Conservation (phyloP, 352 stramenopile genomes). For the Globisporangium carolinianum region DNA sequence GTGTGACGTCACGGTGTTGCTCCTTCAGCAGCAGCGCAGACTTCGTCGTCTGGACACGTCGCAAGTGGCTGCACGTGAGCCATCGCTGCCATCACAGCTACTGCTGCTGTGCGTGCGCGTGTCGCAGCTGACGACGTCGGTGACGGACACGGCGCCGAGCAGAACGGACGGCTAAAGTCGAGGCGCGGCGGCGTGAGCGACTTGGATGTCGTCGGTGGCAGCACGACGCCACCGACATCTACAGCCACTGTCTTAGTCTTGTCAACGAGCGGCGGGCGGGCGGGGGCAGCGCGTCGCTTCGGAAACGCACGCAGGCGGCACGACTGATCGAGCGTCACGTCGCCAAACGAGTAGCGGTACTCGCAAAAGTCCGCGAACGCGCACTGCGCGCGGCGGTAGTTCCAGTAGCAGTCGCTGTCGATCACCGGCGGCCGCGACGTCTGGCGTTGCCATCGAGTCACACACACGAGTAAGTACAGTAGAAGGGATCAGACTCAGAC, state of each 20-base stretch:
- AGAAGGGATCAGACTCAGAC: no score
- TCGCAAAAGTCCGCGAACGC: slow-evolving; percentile 75
- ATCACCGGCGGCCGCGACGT: slow-evolving; percentile 57
- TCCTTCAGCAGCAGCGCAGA: no score
- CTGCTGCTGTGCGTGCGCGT: neutral
- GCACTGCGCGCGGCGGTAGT: slow-evolving; percentile 64
- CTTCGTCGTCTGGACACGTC: no score
- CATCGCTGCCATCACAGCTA: neutral
- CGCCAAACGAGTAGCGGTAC: slow-evolving; percentile 77
- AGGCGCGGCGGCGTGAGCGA: neutral
- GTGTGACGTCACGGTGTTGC: no score
- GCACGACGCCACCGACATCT: no score
- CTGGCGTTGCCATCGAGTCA: slow-evolving; percentile 8
- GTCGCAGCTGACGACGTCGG: neutral
- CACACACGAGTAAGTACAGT: no score
- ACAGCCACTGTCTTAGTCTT: neutral
- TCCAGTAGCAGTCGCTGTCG: slow-evolving; percentile 81
- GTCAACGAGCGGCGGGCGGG: slow-evolving; percentile 4
- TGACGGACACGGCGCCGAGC: slow-evolving; percentile 26
- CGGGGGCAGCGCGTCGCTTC: slow-evolving; percentile 20
- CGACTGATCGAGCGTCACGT: slow-evolving; percentile 77
- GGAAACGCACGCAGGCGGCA: slow-evolving; percentile 42
- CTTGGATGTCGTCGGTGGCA: neutral
- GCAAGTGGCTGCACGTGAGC: neutral
- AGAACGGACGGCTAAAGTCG: slow-evolving; percentile 29